Evolutionary conservation across 2,329 filamentous ascomycete species (phyloP), one percentile per base, ranked within the genome.

Genomic region (Penicillium fuscoglaucum): DNA sequence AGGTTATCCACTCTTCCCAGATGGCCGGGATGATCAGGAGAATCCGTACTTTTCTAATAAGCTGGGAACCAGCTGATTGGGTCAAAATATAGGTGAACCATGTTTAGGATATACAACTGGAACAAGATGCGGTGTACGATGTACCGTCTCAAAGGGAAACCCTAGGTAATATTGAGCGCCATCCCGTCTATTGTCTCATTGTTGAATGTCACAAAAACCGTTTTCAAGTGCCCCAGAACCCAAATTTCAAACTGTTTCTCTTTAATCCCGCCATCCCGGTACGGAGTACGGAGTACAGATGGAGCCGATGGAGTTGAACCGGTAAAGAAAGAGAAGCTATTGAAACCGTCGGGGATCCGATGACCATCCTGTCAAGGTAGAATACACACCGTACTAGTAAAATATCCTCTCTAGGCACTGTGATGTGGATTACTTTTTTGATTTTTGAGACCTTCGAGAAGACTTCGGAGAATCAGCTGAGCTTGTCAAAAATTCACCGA

Each of bases 401-500:
- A 26, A 8, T 46, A 41, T 52, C 24, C 15, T 52, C 29, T 31
- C 9, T 45, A 35, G 15, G 37, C 49, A 21, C 26, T 44, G 29
- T 31, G 43, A 10, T 40, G 17, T 45, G 15, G 26, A 43, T 45
- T 37, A 15, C n/a, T 37, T 15, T 37, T 15, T 24, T 45, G 15
- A 47, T 54, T 61, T 61, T 56, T 57, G 58, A 59, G 28, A 46
- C 40, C 61, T 66, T 67, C 65, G 53, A 57, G 64, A 65, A 65
- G 55, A 53, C 54, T 58, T 52, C 56, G 58, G 39, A 46, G 45
- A 52, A 61, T 66, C 64, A 66, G 64, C 64, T 67, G 65, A 64
- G 58, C 64, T 61, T 61, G 60, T 61, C 60, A 64, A 29, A 59
- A 67, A 66, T 67, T 66, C 65, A 67, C 65, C 65, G 64, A 67